Evolutionary conservation across 2,329 filamentous ascomycete genomes (phyloP), one percentile per base, ranked within the genome.

Genomic region (Teratosphaeria zuluensis): DNA sequence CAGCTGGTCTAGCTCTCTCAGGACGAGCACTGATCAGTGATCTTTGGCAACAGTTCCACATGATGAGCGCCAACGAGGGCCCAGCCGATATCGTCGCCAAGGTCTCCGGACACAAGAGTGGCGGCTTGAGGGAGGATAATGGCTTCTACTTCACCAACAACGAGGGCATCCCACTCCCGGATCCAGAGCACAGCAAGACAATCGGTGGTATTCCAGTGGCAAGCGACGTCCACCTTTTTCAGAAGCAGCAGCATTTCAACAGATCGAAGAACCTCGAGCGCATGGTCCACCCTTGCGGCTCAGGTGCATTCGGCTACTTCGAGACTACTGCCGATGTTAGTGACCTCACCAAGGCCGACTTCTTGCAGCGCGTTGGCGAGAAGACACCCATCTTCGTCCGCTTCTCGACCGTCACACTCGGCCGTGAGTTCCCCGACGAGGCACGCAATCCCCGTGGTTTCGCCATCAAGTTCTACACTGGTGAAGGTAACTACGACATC

Each of bases 181-280:
- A 82, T 60, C 70, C 75, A 1, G 66, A 66, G 16, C 78, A 81
- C 65, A 81, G 78, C 71, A 81, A 81, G 72, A 82, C 76, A 3
- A 72, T 80, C 33, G 79, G 79, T 0, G 80, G 79, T 4, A 74
- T 82, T 51, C 79, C 79, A 0, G 66, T 81, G 0, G 73, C 74
- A 5, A 80, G 77, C 62, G 79, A 81, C 68, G 72, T 76, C 0
- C 80, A 80, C 62, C 70, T 82, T 30, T 74, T 82, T 59, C 78
- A 82, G 70, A 81, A 81, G 68, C 79, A 81, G 68, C 79, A 81
- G 68, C 74, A 75, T 19, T 82, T 82, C 73, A 82, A 82, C 61
- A 73, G 80, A n/a, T 79, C 77, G n/a, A 81, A 81, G 69, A 76
- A 74, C 48, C 73, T 61, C 2, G 62, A 64, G 56, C 60, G 63